Percentiles rank a stretch among this genome's conserved stretches.
Conservation (phyloP, 148 eudicot species). For the Chenopodium suecicum region DNA sequence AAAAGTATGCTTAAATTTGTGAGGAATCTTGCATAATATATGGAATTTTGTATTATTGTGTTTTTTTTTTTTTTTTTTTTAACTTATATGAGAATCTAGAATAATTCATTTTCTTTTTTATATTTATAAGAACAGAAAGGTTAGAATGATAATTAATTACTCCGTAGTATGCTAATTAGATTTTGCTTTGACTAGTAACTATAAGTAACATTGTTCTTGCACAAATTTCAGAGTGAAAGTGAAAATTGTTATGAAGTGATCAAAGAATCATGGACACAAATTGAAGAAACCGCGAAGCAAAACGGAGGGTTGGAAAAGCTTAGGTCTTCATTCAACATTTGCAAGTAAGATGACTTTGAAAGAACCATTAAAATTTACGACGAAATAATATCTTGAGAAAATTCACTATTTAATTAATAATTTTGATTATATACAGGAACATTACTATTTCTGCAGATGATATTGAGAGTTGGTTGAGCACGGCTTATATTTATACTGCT, state of each 20-base stretch:
- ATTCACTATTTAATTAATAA: background rate
- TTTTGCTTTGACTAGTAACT: too few species aligned
- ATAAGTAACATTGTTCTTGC: background rate
- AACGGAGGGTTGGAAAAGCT: slow-evolving; percentile 60
- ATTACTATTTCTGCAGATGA: slow-evolving; percentile 24
- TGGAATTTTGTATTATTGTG: too few species aligned
- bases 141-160: too few species aligned
- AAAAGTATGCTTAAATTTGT: background rate
- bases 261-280: slow-evolving; percentile 74
- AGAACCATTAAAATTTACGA: background rate
- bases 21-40: background rate
- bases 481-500: slow-evolving; percentile 58
- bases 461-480: slow-evolving; percentile 46
- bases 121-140: too few species aligned
- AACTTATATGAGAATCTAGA: too few species aligned
- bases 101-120: too few species aligned
- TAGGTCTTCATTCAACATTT: slow-evolving; percentile 64
- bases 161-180: too few species aligned
- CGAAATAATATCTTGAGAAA: background rate
- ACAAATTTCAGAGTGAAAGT: slow-evolving; percentile 55
- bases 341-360: slow-evolving; percentile 53
- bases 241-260: slow-evolving; percentile 81
- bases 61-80: too few species aligned
- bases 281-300: slow-evolving; percentile 54
- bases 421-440: slow-evolving; percentile 24